These are phyloP conservation scores for Yamadazyma blattariae DNA, from an alignment of 1,139 yeast genomes.

Conservation along the genomic window DNA sequence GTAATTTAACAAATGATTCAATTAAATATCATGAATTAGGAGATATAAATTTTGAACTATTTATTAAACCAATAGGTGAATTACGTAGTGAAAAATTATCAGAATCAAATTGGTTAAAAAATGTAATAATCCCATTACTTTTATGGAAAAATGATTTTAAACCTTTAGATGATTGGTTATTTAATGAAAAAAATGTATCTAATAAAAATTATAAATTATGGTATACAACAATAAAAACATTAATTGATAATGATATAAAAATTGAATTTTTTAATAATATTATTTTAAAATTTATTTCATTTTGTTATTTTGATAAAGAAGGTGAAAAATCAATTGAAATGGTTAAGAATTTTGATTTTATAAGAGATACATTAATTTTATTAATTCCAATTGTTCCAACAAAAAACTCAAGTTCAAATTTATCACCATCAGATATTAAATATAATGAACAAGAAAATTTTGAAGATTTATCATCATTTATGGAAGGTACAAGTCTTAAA, in stretches of 20 bases:
- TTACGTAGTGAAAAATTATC: slow-evolving; percentile 14
- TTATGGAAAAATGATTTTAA: slow-evolving; percentile 20
- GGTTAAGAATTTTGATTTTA: slow-evolving; percentile 27
- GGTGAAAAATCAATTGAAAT: slow-evolving; percentile 25
- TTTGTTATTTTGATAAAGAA: slow-evolving; percentile 26
- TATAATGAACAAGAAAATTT: slow-evolving; percentile 7
- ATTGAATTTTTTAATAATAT: slow-evolving; percentile 14
- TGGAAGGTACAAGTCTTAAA: slow-evolving; percentile 4
- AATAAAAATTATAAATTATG: slow-evolving; percentile 22
- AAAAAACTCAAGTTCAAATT: not conserved
- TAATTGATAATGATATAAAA: slow-evolving; percentile 14
- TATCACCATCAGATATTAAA: slow-evolving; percentile 2
- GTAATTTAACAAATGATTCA: slow-evolving; percentile 12
- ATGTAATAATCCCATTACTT: slow-evolving; percentile 31
- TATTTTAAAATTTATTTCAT: slow-evolving; percentile 20
- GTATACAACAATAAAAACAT: slow-evolving; percentile 20
- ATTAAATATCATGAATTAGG: slow-evolving; percentile 11
- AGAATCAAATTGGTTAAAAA: slow-evolving; percentile 23
- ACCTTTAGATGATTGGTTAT: slow-evolving; percentile 29
- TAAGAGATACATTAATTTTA: slow-evolving; percentile 22
- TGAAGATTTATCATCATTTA: slow-evolving; percentile 9
- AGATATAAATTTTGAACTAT: slow-evolving; percentile 15
- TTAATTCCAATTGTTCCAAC: slow-evolving; percentile 12
- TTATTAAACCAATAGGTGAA: slow-evolving; percentile 22
- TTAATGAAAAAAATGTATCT: slow-evolving; percentile 9